Evolutionary conservation across 345 rosid species (phyloP), one percentile per base, ranked within the genome.

Genomic region (Theobroma cacao): DNA sequence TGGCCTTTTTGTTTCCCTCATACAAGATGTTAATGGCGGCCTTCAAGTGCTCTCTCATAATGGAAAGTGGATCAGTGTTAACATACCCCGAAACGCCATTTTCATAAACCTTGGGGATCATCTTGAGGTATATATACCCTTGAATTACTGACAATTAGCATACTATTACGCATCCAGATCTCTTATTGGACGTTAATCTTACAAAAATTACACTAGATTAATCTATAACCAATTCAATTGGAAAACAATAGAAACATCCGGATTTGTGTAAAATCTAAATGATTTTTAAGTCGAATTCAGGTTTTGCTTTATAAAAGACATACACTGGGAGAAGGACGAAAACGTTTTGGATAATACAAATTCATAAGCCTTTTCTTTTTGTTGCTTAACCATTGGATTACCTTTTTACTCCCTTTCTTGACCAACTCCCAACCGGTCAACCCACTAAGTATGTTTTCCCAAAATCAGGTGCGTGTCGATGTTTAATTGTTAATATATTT

Each of bases 21-120:
- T 77, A 5, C 83, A 83, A 74, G 79, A 83, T 34, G 75, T 83
- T 12, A 68, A 76, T 45, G 85, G 85, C 13, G 85, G 85, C 13
- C 82, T 82, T 41, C 82, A 65, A 58, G 18, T 82, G 2, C 70
- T 79, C 17, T 17, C 75, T 45, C 79, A 79, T n/a, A 53, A 59
- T 15, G 82, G 82, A 33, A 82, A 79, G 2, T 82, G 82, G 85
- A 43, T 82, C 36, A 71, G 65, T 22, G 79, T 76, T 0, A 14
- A 53, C 3, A 79, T 82, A 2, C 80, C 82, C 22, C 74, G 9
- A 0, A 75, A 75, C 31, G 77, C 82, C 41, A 41, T 82, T 60
- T 36, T 82, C 0, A 75, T 82, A 33, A 78, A 82, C 40, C 61
- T 82, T 22, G 82, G 82, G 3, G 85, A 82, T 36, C 85, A 82